Base-by-base conservation (phyloP, 495 filamentous ascomycete genomes). In the Stereocaulon alpinum region DNA sequence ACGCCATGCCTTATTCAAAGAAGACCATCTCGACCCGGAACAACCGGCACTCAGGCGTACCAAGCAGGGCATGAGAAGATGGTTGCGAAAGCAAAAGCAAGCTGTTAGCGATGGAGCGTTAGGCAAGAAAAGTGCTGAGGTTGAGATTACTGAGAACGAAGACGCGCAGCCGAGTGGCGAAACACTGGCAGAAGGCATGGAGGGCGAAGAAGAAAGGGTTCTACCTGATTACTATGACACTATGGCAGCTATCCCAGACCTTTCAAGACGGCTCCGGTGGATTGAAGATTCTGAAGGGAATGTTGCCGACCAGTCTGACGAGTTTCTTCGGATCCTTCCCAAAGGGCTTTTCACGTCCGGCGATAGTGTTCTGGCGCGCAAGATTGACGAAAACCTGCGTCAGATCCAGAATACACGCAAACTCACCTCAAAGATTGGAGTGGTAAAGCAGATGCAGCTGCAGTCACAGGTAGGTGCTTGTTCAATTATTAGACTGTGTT, bases 381-480 rank as follows among this genome's bases (percentile, higher is more conserved):
- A 84, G 69, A 81, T 99, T 67, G 87, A 95, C 61, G 83, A 83
- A 54, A 99, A 99, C 65, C 86, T 97, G 76, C 81, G 82, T 42
- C 91, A 96, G 67, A 90, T 97, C 85, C 93, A 99, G 70, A 92
- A 96, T 60, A 97, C 93, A 0, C 79, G 94, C 64, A 97, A 96
- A 70, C 80, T 99, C 12, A 94, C 88, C 68, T 91, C 90, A 3
- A 97, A 97, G 71, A 91, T 97, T 67, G 84, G 88, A 32, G 86
- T 99, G 60, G 91, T 99, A 69, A 99, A 97, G 77, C 93, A 99
- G 75, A 99, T 99, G 93, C 94, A 97, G 70, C 77, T 96, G 34
- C 94, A 99, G 67, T 86, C 91, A 48, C 93, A 96, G 82, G 91
- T 91, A 83, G 64, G 76, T 64, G 40, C 22, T 1, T 32, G 0